These are phyloP conservation scores for Edaphochlamys debaryana DNA, from an alignment of 139 green algal species.

Conservation along the genomic window DNA sequence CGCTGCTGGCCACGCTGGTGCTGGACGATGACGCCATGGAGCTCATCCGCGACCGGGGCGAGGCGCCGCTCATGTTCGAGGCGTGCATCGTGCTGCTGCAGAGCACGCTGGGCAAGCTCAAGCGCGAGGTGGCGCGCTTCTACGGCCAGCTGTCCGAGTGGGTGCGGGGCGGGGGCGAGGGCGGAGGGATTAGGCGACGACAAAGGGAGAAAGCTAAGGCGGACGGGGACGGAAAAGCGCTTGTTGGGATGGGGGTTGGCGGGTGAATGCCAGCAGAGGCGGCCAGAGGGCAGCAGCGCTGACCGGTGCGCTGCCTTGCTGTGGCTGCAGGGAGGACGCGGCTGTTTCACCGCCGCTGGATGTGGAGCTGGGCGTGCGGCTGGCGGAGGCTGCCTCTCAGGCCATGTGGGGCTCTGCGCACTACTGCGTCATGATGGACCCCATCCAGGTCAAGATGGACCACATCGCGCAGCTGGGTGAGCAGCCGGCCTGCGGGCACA, in stretches of 20 bases:
- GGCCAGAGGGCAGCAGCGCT: too few relatives aligned
- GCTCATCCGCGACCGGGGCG: conserved; percentile 53
- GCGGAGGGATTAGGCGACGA: too few relatives aligned
- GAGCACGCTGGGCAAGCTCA: conserved; percentile 54
- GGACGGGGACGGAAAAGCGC: too few relatives aligned
- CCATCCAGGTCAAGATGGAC: conserved; percentile 59
- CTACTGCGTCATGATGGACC: conserved; percentile 65
- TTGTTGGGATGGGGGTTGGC: too few relatives aligned
- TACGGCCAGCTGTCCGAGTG: conserved; percentile 29
- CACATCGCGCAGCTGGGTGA: conserved; percentile 65
- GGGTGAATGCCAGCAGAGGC: too few relatives aligned
- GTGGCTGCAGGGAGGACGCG: conserved; percentile 27
- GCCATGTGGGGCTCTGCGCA: conserved; percentile 81
- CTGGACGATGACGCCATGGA: conserved; percentile 80
- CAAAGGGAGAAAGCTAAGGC: too few relatives aligned
- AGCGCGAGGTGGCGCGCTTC: conserved; percentile 49
- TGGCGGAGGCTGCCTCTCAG: conserved; percentile 68
- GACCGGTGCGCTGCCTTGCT: too few relatives aligned
- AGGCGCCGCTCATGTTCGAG: conserved; percentile 65
- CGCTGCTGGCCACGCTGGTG: conserved; percentile 78
- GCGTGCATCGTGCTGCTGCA: conserved; percentile 61
- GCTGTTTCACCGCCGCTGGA: conserved; percentile 43
- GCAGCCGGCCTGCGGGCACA: too few relatives aligned
- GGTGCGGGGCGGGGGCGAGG: too few relatives aligned
- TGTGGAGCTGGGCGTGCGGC: conserved; percentile 63